These are phyloP conservation scores for Stephania yunnanensis DNA, from an alignment of 164 flowering plant genomes.

Conservation along the genomic window DNA sequence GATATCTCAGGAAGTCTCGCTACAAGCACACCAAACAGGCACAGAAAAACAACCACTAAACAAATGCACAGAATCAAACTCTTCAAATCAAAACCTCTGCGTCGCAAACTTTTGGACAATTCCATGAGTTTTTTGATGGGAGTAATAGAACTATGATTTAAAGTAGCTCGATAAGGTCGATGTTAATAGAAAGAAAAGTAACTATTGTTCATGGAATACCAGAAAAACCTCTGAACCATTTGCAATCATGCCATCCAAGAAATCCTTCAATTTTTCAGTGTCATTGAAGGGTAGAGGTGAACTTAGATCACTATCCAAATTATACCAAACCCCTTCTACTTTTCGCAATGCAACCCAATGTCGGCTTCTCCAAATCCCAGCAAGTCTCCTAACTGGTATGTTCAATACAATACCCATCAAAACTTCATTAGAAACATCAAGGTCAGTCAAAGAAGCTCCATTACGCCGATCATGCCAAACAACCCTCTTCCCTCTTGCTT, in stretches of 20 bases:
- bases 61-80: slow-evolving; percentile 31
- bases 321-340: slow-evolving; percentile 74
- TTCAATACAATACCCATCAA: slow-evolving; percentile 83
- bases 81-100: slow-evolving; percentile 21
- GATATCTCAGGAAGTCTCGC: slow-evolving; percentile 47
- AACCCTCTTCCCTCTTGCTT: slow-evolving; percentile 67
- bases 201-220: slow-evolving; percentile 42
- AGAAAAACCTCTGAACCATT: slow-evolving; percentile 68
- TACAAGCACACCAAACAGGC: slow-evolving; percentile 32
- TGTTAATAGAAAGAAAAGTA: background rate
- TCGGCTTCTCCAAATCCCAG: slow-evolving; percentile 77
- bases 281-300: slow-evolving; percentile 44
- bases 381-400: slow-evolving; percentile 55
- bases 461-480: slow-evolving; percentile 84
- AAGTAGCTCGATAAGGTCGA: background rate
- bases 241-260: slow-evolving; percentile 45
- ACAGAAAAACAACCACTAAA: slow-evolving; percentile 34
- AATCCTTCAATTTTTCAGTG: slow-evolving; percentile 45
- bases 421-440: slow-evolving; percentile 36
- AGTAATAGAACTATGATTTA: no score
- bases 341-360: slow-evolving; percentile 78
- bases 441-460: slow-evolving; percentile 57
- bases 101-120: slow-evolving; percentile 24
- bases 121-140: slow-evolving; percentile 14
- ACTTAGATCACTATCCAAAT: slow-evolving; percentile 86